Evolutionary conservation across 2,329 filamentous ascomycete genomes (phyloP).

Genomic region (Penicillium sp.): DNA sequence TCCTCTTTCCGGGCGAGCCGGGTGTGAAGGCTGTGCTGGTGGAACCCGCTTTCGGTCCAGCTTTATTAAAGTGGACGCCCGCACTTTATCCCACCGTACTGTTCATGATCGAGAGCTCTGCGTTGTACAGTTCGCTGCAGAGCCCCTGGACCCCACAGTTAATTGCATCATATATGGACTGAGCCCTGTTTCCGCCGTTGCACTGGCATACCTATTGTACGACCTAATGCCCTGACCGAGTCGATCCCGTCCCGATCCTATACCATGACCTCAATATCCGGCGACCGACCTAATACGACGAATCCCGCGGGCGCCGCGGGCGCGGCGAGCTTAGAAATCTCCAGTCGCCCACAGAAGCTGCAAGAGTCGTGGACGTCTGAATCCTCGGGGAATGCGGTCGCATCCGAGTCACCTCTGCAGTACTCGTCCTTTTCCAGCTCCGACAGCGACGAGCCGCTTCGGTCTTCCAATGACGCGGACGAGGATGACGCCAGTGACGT

Average conservation of each 20-base stretch:
- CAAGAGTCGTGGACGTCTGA: slow-evolving; percentile 20
- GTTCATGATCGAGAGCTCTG: too few relatives aligned
- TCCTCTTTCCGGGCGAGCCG: background rate
- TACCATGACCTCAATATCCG: background rate
- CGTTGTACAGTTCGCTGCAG: background rate
- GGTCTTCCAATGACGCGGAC: slow-evolving; percentile 21
- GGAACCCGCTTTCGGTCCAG: background rate
- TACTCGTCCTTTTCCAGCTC: slow-evolving; percentile 30
- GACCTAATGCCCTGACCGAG: background rate
- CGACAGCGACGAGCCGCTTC: slow-evolving; percentile 30
- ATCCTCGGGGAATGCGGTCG: slow-evolving; percentile 17
- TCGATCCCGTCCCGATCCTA: background rate
- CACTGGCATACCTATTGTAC: background rate
- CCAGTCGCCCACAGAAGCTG: background rate
- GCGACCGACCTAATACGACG: background rate
- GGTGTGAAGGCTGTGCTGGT: background rate
- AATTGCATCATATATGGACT: slow-evolving; percentile 5
- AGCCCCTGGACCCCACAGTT: too few relatives aligned
- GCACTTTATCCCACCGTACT: background rate
- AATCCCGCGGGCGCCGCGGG: background rate
- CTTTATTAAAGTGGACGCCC: background rate
- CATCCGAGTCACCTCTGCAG: slow-evolving; percentile 20
- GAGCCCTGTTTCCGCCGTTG: background rate
- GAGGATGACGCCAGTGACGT: slow-evolving; percentile 42
- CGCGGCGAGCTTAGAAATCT: background rate